These are phyloP conservation scores for Lactarius tabidus DNA, from an alignment of 768 basidiomycete species.

Conservation along the genomic window DNA sequence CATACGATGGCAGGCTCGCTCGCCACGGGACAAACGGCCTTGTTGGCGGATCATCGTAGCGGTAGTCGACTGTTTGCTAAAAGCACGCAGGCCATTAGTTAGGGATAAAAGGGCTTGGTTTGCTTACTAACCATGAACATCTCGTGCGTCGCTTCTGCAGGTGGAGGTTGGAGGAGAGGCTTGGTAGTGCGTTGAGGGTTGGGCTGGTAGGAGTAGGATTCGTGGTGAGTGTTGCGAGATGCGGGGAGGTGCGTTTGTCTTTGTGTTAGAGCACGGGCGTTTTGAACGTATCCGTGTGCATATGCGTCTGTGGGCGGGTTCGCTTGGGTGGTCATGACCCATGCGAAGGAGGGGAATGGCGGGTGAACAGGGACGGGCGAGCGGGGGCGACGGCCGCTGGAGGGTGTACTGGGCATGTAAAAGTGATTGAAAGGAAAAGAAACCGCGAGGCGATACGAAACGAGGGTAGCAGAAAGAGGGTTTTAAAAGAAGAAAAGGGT, in stretches of 20 bases:
- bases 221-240: not conserved
- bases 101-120: not conserved
- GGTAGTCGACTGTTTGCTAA: slow-evolving; percentile 18
- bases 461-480: not conserved
- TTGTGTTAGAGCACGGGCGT: not conserved
- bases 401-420: not conserved
- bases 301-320: slow-evolving; percentile 10
- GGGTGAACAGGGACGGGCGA: not conserved
- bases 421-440: not conserved
- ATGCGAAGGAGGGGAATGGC: slow-evolving; percentile 19
- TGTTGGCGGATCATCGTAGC: slow-evolving; percentile 5
- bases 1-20: not conserved
- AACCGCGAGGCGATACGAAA: not conserved
- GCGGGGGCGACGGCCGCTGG: not conserved
- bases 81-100: not conserved
- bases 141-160: not conserved
- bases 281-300: slow-evolving; percentile 16
- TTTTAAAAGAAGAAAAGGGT: slow-evolving; percentile 6
- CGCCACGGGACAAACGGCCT: slow-evolving; percentile 9
- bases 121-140: slow-evolving; percentile 9
- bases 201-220: not conserved
- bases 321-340: slow-evolving; percentile 17
- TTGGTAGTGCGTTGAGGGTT: not conserved
- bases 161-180: not conserved
- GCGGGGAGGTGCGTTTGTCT: not conserved